Base-by-base conservation (phyloP, 2,329 filamentous ascomycete species). In the Talaromyces rugulosus region DNA sequence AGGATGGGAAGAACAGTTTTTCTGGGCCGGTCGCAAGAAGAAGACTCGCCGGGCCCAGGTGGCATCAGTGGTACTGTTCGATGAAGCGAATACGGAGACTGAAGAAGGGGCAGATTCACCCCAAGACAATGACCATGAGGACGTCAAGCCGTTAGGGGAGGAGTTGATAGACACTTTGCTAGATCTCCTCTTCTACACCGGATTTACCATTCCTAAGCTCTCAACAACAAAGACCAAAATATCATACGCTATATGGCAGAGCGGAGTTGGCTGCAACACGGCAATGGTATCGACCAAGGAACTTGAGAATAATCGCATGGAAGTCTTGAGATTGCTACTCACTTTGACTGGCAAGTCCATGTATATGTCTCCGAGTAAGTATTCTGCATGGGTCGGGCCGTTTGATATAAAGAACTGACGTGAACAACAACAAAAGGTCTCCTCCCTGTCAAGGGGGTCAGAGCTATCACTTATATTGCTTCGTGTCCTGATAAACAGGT, bases 181-280 rank as follows among this genome's bases (percentile, higher is more conserved):
- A 63, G 93, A 97, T 71, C 80, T 98, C 59, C 83, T 98, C 50
- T 99, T 99, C 83, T 96, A 91, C 74, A 88, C 90, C 8, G 91
- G 92, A 60, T 89, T 99, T 70, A 96, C 94, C 0, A 84, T 97
- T 16, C 91, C 94, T 9, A 85, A 83, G 62, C 85, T 90, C 50
- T 83, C 87, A 14, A 83, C 87, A 61, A 86, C 86, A 59, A 92
- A 89, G 71, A 84, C 85, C 65, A 96, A 95, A 74, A 90, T 97
- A 61, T 90, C 89, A 7, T 96, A 95, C 77, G 89, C 92, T 59
- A 98, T 99, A 73, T 99, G 95, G 95, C 92, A 97, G 78, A 98
- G 91, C 72, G 95, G 95, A 55, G 94, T 99, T 33, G 95, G 95
- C 14, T 98, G 94, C 80, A 96, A 96, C 75, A 91, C 90, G 16